Conservation (phyloP, 441 rosid genomes). For the Viola pubescens region DNA sequence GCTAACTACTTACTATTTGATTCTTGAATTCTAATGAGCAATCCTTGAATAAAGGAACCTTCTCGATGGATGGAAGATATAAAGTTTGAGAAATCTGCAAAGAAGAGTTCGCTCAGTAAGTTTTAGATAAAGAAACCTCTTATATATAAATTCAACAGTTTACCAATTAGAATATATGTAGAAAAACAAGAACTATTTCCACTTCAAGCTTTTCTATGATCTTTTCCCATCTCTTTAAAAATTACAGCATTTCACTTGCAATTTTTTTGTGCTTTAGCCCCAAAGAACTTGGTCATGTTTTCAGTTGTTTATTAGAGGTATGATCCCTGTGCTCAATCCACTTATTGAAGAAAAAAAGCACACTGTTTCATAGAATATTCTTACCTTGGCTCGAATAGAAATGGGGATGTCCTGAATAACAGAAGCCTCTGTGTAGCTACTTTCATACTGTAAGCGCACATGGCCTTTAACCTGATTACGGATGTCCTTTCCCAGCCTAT, state of each 20-base stretch:
- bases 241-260: too few relatives aligned
- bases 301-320: too few relatives aligned
- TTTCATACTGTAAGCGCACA: constrained; percentile 74
- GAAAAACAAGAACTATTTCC: too few relatives aligned
- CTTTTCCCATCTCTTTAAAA: too few relatives aligned
- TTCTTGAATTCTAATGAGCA: constrained; percentile 81
- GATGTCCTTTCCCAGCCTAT: constrained; percentile 61
- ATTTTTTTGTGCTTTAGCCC: too few relatives aligned
- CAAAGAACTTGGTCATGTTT: too few relatives aligned
- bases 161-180: too few relatives aligned
- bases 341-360: background rate
- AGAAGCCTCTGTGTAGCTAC: constrained; percentile 73
- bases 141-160: too few relatives aligned
- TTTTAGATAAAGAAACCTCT: too few relatives aligned
- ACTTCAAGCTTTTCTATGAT: too few relatives aligned
- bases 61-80: constrained; percentile 54
- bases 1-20: constrained; percentile 56
- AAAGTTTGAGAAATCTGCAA: constrained; percentile 68
- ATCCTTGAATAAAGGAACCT: constrained; percentile 55
- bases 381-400: constrained; percentile 91
- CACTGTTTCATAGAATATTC: background rate
- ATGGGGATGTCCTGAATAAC: constrained; percentile 81
- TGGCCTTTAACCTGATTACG: constrained; percentile 76
- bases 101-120: background rate
- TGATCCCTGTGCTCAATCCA: too few relatives aligned